Conservation (phyloP, 345 rosid genomes). For the Ceriops tagal region DNA sequence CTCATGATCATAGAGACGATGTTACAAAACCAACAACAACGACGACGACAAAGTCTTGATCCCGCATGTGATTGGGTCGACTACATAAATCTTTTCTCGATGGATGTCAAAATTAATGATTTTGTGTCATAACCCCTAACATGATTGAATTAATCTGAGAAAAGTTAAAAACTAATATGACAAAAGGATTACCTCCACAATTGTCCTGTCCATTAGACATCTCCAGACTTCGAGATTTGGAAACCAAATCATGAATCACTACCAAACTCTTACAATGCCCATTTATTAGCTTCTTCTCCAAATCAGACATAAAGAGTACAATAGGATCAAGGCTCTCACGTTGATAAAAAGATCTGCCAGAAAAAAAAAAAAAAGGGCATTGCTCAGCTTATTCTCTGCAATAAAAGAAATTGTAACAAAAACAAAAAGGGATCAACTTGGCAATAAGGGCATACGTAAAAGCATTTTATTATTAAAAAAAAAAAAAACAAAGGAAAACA, state of each 20-base stretch:
- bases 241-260: constrained; percentile 25
- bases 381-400: constrained; percentile 9
- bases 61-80: too few species aligned
- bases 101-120: too few species aligned
- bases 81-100: too few species aligned
- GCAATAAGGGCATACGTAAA: too few species aligned
- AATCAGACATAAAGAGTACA: constrained; percentile 16
- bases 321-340: not conserved
- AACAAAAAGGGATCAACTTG: too few species aligned
- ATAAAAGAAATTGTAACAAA: not conserved
- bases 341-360: constrained; percentile 3
- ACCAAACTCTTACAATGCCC: constrained; percentile 22
- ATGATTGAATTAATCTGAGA: not conserved
- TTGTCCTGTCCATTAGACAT: constrained; percentile 57
- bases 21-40: too few species aligned
- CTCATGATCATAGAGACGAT: too few species aligned
- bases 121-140: not conserved
- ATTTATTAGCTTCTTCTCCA: constrained; percentile 19
- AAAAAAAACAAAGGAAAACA: not conserved
- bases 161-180: not conserved
- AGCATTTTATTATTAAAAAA: not conserved
- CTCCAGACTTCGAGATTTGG: constrained; percentile 23
- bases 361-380: not conserved
- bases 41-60: too few species aligned
- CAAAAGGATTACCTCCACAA: constrained; percentile 36